These are phyloP conservation scores for Isabelozyma heimii DNA, from an alignment of 805 yeast species.

Conservation along the genomic window DNA sequence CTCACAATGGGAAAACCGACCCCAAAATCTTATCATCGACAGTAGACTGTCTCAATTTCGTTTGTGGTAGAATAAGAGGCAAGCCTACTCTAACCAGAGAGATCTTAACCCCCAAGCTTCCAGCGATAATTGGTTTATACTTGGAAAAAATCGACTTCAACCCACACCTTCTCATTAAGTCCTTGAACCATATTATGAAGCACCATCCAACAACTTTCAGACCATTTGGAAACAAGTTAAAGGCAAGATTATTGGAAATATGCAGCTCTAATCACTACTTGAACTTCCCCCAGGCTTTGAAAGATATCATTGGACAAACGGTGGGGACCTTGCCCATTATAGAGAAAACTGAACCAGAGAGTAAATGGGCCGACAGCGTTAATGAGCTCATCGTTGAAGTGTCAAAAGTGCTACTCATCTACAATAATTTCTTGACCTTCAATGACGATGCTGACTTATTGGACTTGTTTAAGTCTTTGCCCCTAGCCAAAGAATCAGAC, in stretches of 20 bases:
- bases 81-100: conserved; percentile 86
- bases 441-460: conserved; percentile 52
- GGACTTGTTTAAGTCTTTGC: conserved; percentile 36
- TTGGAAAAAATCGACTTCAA: conserved; percentile 36
- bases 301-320: conserved; percentile 42
- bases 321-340: conserved; percentile 56
- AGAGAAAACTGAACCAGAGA: conserved; percentile 51
- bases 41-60: conserved; percentile 38
- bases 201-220: conserved; percentile 77
- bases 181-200: conserved; percentile 39
- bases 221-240: conserved; percentile 68
- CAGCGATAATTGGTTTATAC: conserved; percentile 54
- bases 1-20: conserved; percentile 32
- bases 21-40: conserved; percentile 30
- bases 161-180: conserved; percentile 32
- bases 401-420: conserved; percentile 53
- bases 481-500: conserved; percentile 6
- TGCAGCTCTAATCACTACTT: conserved; percentile 31
- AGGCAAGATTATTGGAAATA: conserved; percentile 39
- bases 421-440: conserved; percentile 56
- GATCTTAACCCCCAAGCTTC: conserved; percentile 73
- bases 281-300: conserved; percentile 39
- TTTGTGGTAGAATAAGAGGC: conserved; percentile 57
- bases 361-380: conserved; percentile 46
- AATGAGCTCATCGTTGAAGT: conserved; percentile 49